phyloP scores from a whole-genome alignment of 768 basidiomycete genomes.

The Panaeolus cyanescens region DNA sequence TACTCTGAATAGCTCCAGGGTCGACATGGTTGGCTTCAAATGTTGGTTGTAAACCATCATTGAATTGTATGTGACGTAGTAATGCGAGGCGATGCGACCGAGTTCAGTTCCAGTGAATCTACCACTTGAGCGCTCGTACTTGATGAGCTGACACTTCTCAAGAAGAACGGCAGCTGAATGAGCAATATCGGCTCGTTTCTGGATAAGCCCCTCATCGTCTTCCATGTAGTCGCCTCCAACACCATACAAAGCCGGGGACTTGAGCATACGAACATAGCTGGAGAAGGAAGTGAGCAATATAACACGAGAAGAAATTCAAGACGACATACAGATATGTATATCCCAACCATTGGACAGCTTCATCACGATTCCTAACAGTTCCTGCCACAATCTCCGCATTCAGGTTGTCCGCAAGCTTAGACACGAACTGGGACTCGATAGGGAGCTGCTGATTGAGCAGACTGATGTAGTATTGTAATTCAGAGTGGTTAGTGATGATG shows the following conservation, averaged over 20 bases:
- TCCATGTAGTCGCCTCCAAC: conserved; percentile 91
- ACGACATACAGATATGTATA: conserved; percentile 87
- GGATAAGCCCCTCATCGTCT: conserved; percentile 78
- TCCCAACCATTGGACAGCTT: conserved; percentile 96
- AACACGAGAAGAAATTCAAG: conserved; percentile 5
- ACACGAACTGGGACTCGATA: conserved; percentile 94
- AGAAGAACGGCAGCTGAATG: conserved; percentile 92
- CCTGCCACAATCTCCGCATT: conserved; percentile 98
- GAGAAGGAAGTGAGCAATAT: conserved; percentile 8
- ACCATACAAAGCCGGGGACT: conserved; percentile 83
- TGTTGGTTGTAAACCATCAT: conserved; percentile 98
- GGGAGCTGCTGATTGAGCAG: conserved; percentile 97
- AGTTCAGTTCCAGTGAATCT: conserved; percentile 92
- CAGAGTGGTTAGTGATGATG: conserved; percentile 97
- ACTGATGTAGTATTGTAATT: conserved; percentile 95
- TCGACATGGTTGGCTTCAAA: conserved; percentile 82
- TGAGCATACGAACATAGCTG: conserved; percentile 95
- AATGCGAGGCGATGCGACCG: conserved; percentile 92
- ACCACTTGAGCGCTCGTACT: conserved; percentile 88
- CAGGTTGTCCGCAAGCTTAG: conserved; percentile 90
- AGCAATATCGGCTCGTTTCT: conserved; percentile 92
- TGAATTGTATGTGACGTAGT: conserved; percentile 92
- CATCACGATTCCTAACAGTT: conserved; percentile 91
- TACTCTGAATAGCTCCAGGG: conserved; percentile 90
- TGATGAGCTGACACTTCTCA: conserved; percentile 93